Percentiles rank a stretch among this genome's conserved stretches.
These are phyloP conservation scores for Grammothele lineata DNA, from an alignment of 768 basidiomycete genomes.

Conservation along the genomic window DNA sequence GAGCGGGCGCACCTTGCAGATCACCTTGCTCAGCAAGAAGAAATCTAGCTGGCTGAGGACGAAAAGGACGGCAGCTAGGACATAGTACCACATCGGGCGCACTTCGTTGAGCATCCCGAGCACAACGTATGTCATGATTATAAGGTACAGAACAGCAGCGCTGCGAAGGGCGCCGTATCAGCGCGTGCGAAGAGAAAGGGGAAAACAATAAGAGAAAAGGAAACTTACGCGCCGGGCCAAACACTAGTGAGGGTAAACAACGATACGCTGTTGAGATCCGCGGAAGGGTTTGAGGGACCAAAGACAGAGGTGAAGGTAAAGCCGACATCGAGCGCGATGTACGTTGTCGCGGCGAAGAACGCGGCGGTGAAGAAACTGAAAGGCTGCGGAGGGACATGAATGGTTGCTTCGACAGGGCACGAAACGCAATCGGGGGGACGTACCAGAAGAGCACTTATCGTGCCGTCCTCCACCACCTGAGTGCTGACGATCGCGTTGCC, in stretches of 20 bases:
- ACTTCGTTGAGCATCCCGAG: constrained; percentile 71
- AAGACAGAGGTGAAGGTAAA: constrained; percentile 61
- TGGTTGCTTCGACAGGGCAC: neutral
- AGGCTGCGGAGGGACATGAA: too few species aligned
- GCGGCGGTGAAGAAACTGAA: constrained; percentile 50
- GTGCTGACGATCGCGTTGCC: constrained; percentile 76
- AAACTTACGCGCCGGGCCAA: constrained; percentile 71
- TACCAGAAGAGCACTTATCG: constrained; percentile 63
- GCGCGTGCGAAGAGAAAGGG: too few species aligned
- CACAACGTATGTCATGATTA: constrained; percentile 79
- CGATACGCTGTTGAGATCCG: constrained; percentile 57
- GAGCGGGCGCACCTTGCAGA: constrained; percentile 57
- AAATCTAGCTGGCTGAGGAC: constrained; percentile 77
- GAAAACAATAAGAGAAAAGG: neutral
- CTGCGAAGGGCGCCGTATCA: constrained; percentile 27
- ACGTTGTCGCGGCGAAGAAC: constrained; percentile 70
- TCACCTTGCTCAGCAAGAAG: constrained; percentile 72
- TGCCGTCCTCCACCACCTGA: constrained; percentile 93
- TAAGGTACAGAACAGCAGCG: constrained; percentile 64
- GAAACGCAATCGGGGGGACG: constrained; percentile 21
- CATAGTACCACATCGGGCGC: constrained; percentile 76
- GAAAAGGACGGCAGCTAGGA: constrained; percentile 71
- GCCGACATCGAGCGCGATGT: constrained; percentile 81
- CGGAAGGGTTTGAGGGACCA: constrained; percentile 54
- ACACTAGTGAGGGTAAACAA: constrained; percentile 79